Evolutionary conservation across 176 grass and related monocot genomes (phyloP), one percentile per base, ranked within the genome.

Genomic region (Eleusine coracana): DNA sequence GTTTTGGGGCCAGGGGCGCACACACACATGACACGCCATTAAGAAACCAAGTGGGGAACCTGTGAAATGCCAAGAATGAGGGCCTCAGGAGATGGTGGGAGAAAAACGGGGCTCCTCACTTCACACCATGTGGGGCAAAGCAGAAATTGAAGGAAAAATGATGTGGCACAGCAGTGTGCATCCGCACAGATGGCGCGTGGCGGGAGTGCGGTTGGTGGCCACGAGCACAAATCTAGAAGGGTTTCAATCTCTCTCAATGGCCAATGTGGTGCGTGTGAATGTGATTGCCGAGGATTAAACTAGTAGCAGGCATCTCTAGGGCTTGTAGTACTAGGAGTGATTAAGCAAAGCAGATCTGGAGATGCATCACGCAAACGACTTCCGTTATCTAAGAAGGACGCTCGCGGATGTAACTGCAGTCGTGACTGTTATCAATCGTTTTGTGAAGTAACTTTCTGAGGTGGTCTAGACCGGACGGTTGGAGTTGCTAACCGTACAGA

Each of bases 141-240:
- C 23, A 25, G 11, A 0, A 72, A 46, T 15, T 10, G 2, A 18
- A 80, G 20, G 23, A 3, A 63, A n/a, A 68, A n/a, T 37, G 48
- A 3, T 36, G 48, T 10, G 25, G 7, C 12, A 17, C 29, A 66
- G 45, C 29, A 66, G 45, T 50, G 14, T 7, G 5, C 27, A 31
- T 25, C 2, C 25, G 15, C 21, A 7, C 9, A 42, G 3, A 38
- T 71, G 39, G 68, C 38, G 20, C 1, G 52, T 71, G 39, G 68
- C 38, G 20, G 27, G 27, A 62, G 25, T 52, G 39, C 60, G 15
- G 86, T 46, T 88, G 74, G 50, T 81, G 41, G 17, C 60, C 60
- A 45, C 27, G 68, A 56, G 59, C 60, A 50, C 74, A 83, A 67
- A 79, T 60, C 74, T 56, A 73, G 37, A 66, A 83, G 37, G 76